Percentiles rank a stretch among this genome's conserved stretches.
Conservation (phyloP, 73 alveolate genomes). For the Breviolum minutum region DNA sequence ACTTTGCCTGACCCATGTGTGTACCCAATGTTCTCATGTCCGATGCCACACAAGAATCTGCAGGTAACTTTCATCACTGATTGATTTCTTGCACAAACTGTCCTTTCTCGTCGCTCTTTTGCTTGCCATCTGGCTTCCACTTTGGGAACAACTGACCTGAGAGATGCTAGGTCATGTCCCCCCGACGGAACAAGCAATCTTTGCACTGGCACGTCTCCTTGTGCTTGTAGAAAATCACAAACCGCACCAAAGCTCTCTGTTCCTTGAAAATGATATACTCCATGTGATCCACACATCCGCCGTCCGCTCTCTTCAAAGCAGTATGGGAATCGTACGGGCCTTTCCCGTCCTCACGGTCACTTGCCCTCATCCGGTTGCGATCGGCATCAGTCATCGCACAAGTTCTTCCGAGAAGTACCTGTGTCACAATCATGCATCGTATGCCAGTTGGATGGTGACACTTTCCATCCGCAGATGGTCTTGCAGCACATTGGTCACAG, state of each 20-base stretch:
- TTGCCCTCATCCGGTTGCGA: not conserved
- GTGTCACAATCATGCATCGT: not conserved
- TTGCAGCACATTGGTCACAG: too few species aligned
- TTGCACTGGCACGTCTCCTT: not conserved
- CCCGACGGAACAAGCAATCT: not conserved
- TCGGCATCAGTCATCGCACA: not conserved
- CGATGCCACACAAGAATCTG: too few species aligned
- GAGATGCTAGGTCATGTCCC: not conserved
- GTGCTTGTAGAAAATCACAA: constrained; percentile 6
- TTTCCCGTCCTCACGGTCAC: not conserved
- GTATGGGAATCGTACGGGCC: not conserved
- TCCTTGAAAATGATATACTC: constrained; percentile 21
- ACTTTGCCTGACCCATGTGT: too few species aligned
- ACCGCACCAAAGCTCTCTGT: not conserved
- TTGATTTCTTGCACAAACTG: too few species aligned
- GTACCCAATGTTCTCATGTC: too few species aligned
- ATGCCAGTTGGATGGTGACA: too few species aligned
- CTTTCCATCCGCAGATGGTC: too few species aligned
- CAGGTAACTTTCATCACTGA: too few species aligned
- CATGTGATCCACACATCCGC: constrained; percentile 1
- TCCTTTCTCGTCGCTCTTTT: too few species aligned
- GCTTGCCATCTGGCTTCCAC: not conserved
- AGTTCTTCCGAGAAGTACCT: constrained; percentile 10
- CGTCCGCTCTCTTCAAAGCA: not conserved
- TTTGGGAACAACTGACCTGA: too few species aligned